Evolutionary conservation across 331 rosid genomes (phyloP), one percentile per base, ranked within the genome.

Genomic region (Acacia pycnantha): DNA sequence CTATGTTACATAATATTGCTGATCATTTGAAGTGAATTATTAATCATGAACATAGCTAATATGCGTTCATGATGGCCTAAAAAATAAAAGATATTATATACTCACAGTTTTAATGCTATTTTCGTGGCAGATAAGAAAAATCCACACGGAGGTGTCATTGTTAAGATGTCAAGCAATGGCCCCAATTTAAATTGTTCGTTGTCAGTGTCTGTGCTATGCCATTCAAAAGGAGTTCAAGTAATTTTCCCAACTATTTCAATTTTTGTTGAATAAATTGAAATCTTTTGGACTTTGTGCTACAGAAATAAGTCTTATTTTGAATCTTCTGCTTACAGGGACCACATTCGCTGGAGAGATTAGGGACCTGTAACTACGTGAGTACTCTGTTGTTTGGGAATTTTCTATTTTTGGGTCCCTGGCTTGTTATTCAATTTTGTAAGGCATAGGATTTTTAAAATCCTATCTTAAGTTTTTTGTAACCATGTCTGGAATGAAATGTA

Each of bases 321-420:
- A 80, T 40, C 81, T 82, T 81, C 82, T 90, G 40, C 83, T 85
- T 72, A 37, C 90, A 95, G 99, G 97, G 77, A 41, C 97, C 98
- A 0, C 82, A 82, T 59, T 51, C 84, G 11, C 76, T 95, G 82
- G 86, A 90, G 80, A 86, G 84, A 85, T 83, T 70, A 46, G 99
- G 99, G 82, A 76, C 77, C 50, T 95, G 99, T 72, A 77, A 90
- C 82, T 95, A 93, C 77, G 99, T 95, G 81, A 90, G 98, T 90
- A 75, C 85, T 83, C 84, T 82, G 58, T 78, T 48, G 9, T 6
- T 37, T 74, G 21, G 22, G 58, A 50, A 74, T 41, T 11, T 29
- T 70, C 18, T 14, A 26, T 70, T 76, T 65, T n/a, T 51, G 69
- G 67, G 72, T 47, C 81, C 61, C 79, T 59, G 76, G 72, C 85